phyloP scores from a whole-genome alignment of 495 filamentous ascomycete species.

The Recurvomyces mirabilis region DNA sequence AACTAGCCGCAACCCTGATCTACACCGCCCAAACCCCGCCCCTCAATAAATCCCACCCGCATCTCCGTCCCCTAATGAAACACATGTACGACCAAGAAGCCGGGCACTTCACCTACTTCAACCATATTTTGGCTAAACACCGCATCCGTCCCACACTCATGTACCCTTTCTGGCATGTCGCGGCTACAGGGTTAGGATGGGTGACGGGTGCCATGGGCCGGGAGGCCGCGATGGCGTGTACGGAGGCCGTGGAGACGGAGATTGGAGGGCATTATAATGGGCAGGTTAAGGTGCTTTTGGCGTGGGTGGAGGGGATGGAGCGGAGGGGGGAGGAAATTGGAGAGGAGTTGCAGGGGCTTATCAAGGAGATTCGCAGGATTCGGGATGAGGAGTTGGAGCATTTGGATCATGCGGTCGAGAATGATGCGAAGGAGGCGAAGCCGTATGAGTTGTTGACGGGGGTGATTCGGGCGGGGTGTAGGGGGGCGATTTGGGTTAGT shows the following conservation, averaged over 20 bases:
- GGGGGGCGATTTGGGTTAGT: conserved; percentile 85
- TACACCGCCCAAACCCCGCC: conserved; percentile 50
- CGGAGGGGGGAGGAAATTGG: conserved; percentile 62
- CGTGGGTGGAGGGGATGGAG: conserved; percentile 61
- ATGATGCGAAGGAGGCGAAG: conserved; percentile 77
- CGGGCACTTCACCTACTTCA: conserved; percentile 76
- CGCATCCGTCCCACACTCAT: conserved; percentile 88
- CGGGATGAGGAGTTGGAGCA: conserved; percentile 96
- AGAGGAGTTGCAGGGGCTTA: conserved; percentile 61
- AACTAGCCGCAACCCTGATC: conserved; percentile 35
- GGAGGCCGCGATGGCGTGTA: conserved; percentile 97
- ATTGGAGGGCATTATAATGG: conserved; percentile 94
- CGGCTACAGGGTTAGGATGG: conserved; percentile 80
- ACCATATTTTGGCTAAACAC: conserved; percentile 69
- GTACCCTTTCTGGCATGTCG: conserved; percentile 81
- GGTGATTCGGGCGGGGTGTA: conserved; percentile 76
- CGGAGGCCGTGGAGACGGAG: conserved; percentile 96
- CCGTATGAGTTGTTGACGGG: conserved; percentile 86
- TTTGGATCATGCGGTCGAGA: conserved; percentile 83
- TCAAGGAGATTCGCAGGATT: conserved; percentile 66
- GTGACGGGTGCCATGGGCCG: conserved; percentile 77
- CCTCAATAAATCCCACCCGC: conserved; percentile 63
- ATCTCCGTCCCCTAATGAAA: conserved; percentile 78
- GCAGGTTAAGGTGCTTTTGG: conserved; percentile 68
- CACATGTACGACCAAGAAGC: conserved; percentile 99